Evolutionary conservation across 495 filamentous ascomycete species (phyloP), one percentile per base, ranked within the genome.

Genomic region (Niebla homalea): DNA sequence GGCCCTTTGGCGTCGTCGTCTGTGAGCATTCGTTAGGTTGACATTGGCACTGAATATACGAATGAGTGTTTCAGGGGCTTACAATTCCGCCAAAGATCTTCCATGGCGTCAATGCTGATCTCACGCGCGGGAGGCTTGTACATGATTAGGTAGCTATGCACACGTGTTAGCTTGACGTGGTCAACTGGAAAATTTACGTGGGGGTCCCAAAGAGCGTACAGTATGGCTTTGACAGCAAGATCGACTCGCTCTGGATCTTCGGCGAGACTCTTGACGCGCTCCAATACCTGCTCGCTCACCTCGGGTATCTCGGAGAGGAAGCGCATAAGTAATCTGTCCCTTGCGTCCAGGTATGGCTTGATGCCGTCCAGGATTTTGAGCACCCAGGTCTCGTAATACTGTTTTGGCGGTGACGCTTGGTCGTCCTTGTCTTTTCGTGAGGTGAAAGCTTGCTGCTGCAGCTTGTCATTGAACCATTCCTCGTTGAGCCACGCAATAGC

Each of bases 391-490:
- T 87, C 81, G 62, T 95, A 97, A 57, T 90, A 74, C 26, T 76
- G 59, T 4, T 65, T 48, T 11, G 52, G 54, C 38, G 43, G 48
- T 16, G 23, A 15, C 16, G 36, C 6, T 70, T 63, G 2, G 56
- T 57, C 16, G 60, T 72, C 66, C n/a, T 62, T 58, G 3, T 68
- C 67, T 8, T 61, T 57, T 18, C 69, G 68, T 19, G 62, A 60
- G 7, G 59, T 51, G 7, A 65, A 59, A 40, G 70, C 67, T 38
- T 74, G 67, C 35, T 49, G 49, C 52, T 77, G 75, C 21, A 94
- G 64, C 36, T 77, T 77, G 62, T 95, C 93, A 60, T 87, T 92
- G 67, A 94, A 97, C 90, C 90, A 99, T 66, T 99, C 92, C 64
- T 99, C 92, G 58, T 83, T 89, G 22, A 97, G 71, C 92, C 92